phyloP scores from a whole-genome alignment of 2,329 filamentous ascomycete genomes.

The Pseudovirgaria hyperparasitica region DNA sequence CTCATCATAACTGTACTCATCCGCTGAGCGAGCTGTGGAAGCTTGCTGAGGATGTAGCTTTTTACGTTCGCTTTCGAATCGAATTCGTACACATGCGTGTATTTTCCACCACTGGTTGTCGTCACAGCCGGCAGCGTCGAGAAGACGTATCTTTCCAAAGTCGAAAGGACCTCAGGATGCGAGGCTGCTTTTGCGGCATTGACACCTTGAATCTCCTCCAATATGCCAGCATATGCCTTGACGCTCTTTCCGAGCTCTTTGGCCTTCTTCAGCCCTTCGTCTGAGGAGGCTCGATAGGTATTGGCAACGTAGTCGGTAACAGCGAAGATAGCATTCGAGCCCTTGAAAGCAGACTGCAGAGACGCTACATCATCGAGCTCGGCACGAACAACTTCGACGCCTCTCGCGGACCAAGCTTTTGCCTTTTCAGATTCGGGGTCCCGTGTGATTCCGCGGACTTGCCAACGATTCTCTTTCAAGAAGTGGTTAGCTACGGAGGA shows the following conservation, averaged over 20 bases:
- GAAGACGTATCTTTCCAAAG: too few species aligned
- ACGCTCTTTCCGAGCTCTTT: too few species aligned
- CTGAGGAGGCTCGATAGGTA: conserved; percentile 18
- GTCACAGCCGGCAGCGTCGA: too few species aligned
- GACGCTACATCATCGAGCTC: conserved; percentile 20
- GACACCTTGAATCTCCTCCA: too few species aligned
- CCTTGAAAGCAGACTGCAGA: conserved; percentile 22
- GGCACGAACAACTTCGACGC: conserved; percentile 25
- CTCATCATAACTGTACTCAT: conserved; percentile 5
- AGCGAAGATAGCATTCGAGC: conserved; percentile 26
- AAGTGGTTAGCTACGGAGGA: conserved; percentile 35
- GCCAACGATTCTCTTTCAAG: conserved; percentile 3
- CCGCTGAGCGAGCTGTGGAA: conserved; percentile 2
- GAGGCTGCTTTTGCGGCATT: too few species aligned
- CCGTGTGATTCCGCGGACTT: conserved; percentile 25
- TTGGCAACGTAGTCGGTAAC: conserved; percentile 20
- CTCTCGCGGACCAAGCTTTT: conserved; percentile 15
- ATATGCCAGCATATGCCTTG: too few species aligned
- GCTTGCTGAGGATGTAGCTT: too few species aligned
- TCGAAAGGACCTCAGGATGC: too few species aligned
- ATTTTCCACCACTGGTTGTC: too few species aligned
- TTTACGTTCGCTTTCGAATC: too few species aligned
- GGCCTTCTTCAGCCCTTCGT: too few species aligned
- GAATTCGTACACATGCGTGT: too few species aligned
- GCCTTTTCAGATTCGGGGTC: conserved; percentile 22